Conservation (phyloP, 2,329 filamentous ascomycete species). For the Gyromitra esculenta region DNA sequence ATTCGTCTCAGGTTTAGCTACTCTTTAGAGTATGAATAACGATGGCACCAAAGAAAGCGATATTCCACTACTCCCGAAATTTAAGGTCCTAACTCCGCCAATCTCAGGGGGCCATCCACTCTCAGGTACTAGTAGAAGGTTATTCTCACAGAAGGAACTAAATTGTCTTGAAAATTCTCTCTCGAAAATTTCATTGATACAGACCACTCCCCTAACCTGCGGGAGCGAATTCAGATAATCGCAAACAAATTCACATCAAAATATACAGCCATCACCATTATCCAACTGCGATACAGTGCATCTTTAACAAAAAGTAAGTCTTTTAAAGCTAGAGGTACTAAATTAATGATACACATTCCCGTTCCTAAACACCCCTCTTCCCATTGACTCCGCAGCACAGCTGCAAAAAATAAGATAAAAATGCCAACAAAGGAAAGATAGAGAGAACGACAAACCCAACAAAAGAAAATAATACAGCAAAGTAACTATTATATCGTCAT, state of each 20-base stretch:
- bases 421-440: background rate
- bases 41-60: background rate
- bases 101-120: background rate
- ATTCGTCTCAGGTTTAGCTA: background rate
- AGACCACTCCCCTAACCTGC: background rate
- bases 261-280: background rate
- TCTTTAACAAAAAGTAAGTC: background rate
- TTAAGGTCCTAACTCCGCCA: background rate
- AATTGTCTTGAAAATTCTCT: background rate
- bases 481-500: background rate
- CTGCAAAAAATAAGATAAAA: constrained; percentile 21
- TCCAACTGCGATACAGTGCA: background rate
- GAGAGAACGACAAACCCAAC: background rate
- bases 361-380: constrained; percentile 39
- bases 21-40: background rate
- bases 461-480: constrained; percentile 3
- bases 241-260: background rate
- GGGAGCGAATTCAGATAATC: background rate
- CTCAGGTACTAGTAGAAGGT: background rate
- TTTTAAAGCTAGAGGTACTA: constrained; percentile 10
- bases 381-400: constrained; percentile 36
- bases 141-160: background rate
- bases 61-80: background rate
- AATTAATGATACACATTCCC: constrained; percentile 35
- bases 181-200: background rate